Percentiles rank a stretch among this genome's conserved stretches.
phyloP scores from a whole-genome alignment of 768 basidiomycete species.

The Tubosaeta sp. region DNA sequence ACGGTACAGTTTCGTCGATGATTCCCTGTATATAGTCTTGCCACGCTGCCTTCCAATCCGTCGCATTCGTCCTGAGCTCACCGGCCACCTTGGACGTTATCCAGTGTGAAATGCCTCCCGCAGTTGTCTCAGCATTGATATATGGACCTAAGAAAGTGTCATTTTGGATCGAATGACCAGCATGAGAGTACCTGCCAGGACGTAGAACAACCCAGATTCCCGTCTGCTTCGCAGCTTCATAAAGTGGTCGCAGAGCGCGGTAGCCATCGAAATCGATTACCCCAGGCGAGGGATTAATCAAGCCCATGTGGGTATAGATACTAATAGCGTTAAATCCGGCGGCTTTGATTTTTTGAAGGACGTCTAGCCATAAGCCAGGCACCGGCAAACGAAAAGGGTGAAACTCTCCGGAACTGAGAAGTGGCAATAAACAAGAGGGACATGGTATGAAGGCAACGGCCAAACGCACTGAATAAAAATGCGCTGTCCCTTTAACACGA shows the following conservation, averaged over 20 bases:
- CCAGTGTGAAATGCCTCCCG: slow-evolving; percentile 72
- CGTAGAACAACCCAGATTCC: slow-evolving; percentile 79
- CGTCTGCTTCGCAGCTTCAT: slow-evolving; percentile 65
- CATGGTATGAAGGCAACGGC: not conserved
- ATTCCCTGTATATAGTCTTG: slow-evolving; percentile 65
- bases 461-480: slow-evolving; percentile 63
- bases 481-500: slow-evolving; percentile 65
- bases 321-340: slow-evolving; percentile 76
- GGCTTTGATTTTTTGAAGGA: slow-evolving; percentile 77
- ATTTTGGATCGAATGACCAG: not conserved
- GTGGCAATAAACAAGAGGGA: not conserved
- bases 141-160: slow-evolving; percentile 31
- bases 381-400: slow-evolving; percentile 81
- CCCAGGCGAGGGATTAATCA: slow-evolving; percentile 70
- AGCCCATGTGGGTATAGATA: slow-evolving; percentile 77
- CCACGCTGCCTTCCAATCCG: slow-evolving; percentile 70
- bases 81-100: slow-evolving; percentile 63
- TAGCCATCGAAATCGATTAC: slow-evolving; percentile 71
- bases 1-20: slow-evolving; percentile 52
- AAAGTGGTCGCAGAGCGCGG: slow-evolving; percentile 64
- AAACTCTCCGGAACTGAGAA: slow-evolving; percentile 72
- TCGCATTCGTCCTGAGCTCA: slow-evolving; percentile 61
- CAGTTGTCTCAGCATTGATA: slow-evolving; percentile 80
- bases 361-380: slow-evolving; percentile 75
- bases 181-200: slow-evolving; percentile 49